Base-by-base conservation (phyloP, 1,139 yeast genomes). In the Sugiyamaella xylanicola region DNA sequence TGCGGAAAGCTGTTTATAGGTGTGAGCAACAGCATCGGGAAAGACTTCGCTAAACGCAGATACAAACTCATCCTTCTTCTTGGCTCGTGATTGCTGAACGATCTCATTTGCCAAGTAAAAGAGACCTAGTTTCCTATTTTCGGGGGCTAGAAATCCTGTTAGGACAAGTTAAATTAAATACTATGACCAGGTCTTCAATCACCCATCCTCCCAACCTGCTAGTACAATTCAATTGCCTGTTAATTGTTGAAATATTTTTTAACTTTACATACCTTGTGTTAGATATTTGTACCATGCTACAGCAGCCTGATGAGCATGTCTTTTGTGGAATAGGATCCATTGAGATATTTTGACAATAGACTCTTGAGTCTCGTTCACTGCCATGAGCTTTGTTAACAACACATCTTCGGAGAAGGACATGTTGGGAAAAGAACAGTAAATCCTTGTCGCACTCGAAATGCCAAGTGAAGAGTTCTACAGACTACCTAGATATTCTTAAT, bases 61-160 rank as follows among this genome's bases (percentile, higher is more conserved):
- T 7, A 85, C 73, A 62, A 86, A 86, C 55, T 84, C 89, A 1
- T 72, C 73, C 64, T 81, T 83, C 61, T 80, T 77, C 65, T 84
- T 83, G 46, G 87, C 85, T 55, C 86, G 77, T 2, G 93, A 84
- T 66, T 87, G 88, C 70, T 90, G 97, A 0, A 88, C 87, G 22
- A 90, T 86, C 64, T 90, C 97, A 68, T 90, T 90, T 55, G 89
- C 87, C 19, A 90, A 76, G 65, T 90, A 89, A 35, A 90, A 76
- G 54, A 87, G 70, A 1, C 86, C 77, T 53, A 90, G 76, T 60
- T 78, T 78, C 65, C 83, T 80, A 51, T 72, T 65, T 16, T 74
- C 65, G n/a, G 78, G 72, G 13, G 77, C 72, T 43, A 66, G 16
- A 27, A 16, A n/a, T n/a, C 11, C n/a, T 55, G 53, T 46, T 53